Base-by-base conservation (phyloP, 1,284 basidiomycete genomes). In the Exsudoporus floridanus region DNA sequence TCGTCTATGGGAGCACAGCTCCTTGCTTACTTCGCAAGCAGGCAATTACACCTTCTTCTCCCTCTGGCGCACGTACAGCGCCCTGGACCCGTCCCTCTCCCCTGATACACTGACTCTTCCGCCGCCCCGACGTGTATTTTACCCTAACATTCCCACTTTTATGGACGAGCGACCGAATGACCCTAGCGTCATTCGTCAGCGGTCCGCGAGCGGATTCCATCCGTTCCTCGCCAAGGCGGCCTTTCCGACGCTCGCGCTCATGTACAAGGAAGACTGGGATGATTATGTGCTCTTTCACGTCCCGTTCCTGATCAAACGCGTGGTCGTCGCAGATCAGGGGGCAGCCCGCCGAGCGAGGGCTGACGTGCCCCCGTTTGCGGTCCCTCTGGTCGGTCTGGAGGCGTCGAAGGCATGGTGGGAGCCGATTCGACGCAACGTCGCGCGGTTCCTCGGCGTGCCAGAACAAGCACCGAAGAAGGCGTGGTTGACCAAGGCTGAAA, bases 1-100 rank as follows among this genome's bases (percentile, higher is more conserved):
- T 35, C 36, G 42, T 19, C 27, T 37, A 40, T 45, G 27, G 7
- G 38, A 18, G 9, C 12, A 31, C 14, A 12, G 1, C 16, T n/a
- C 35, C 23, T 49, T 50, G 37, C 46, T 55, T 28, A 58, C 45
- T 21, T 1, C 16, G 3, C 40, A 38, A 42, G 45, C 60, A 80
- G 85, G 85, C 63, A 83, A 84, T 48, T 84, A 89, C 49, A 88
- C 90, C 0, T 74, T 94, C 28, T 80, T 92, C 44, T 82, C 90
- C 4, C 74, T 94, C 28, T 91, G 89, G 84, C 81, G 88, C 34
- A 84, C 84, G 0, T 90, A 94, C 66, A 81, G 82, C 50, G 79
- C 84, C 0, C 78, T 93, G 36, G 81, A 87, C 60, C 70, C 72
- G 2, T 71, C 76, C 21, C 83, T 88, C 56, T 74, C 75, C 0